Base-by-base conservation (phyloP, 192 early-diverging fungal species). In the Backusella morwellensis region DNA sequence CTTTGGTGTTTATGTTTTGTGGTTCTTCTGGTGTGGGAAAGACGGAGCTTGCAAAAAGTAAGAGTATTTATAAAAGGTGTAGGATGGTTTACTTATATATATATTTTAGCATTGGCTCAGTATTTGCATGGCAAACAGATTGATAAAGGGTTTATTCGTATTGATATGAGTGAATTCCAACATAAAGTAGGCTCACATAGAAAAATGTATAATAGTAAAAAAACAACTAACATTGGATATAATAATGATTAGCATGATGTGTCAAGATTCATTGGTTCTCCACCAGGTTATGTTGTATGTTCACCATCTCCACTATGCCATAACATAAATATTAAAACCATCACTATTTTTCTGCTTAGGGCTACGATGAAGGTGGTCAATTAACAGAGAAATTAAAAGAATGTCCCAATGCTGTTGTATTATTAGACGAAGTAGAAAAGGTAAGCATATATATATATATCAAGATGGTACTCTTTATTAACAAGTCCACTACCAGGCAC, bases 161-260 rank as follows among this genome's bases (percentile, higher is more conserved):
- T 85, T 69, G 84, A 85, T 68, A 80, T 85, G 84, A 83, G 81
- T 68, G 84, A 85, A 69, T 85, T 85, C 44, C 84, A 85, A 54
- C 79, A 81, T 50, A 81, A 81, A 72, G 80, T 81, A 81, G 29
- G 14, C 4, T 1, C 9, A 4, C 9, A 11, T 66, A 9, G 21
- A 63, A 66, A 66, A 66, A 0, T 26, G 29, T 3, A 19, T 29
- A 66, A 23, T 32, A 2, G 2, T 3, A 47, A 32, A 32, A 32
- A 32, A 29, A 29, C 32, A 32, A 32, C 32, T 35, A 44, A 44
- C 15, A 44, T 17, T 17, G 14, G 11, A 40, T 9, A 44, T 73
- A 1, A 32, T 32, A 59, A 73, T 12, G 47, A 32, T 7, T 56
- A 85, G 76, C 84, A 85, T 66, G 84, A 85, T 73, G 84, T 85